Evolutionary conservation across 2,329 filamentous ascomycete species (phyloP), one percentile per base, ranked within the genome.

Genomic region (Lasiodiplodia sp.): DNA sequence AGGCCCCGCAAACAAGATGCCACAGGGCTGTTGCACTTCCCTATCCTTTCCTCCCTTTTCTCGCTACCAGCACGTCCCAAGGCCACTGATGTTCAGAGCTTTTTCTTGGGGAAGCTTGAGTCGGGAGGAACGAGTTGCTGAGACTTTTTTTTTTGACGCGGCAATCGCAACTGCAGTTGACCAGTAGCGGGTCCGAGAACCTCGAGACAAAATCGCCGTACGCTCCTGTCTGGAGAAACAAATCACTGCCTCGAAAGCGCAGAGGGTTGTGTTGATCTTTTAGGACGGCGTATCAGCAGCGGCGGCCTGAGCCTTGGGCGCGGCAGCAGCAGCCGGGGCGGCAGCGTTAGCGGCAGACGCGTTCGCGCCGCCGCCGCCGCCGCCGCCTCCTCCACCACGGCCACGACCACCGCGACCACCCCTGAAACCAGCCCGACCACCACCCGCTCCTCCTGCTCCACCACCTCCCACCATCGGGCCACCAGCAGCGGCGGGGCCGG

Each of bases 341-440:
- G 71, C 57, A 40, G 72, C 62, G 21, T 70, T 21, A 63, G 71
- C 66, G 0, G 70, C 31, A 66, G 21, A n/a, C 7, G 34, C 47
- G 25, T 53, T 55, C 11, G 63, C 37, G 6, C 53, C 21, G 21
- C 31, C 10, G 18, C 38, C 10, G 18, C 38, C 70, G 38, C 60
- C 66, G 65, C 49, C 44, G 12, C 57, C 56, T 44, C 76, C 78
- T 37, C 78, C 76, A 51, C 77, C 73, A 14, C 77, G 75, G 62
- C 77, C 76, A 31, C 79, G 75, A 62, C 78, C 78, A 47, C 78
- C 73, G 18, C 72, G 70, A 37, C 78, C 72, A 14, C 71, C 72
- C 47, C 69, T 60, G 55, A 79, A 79, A 8, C 75, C 74, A 28
- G 77, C 77, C 60, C 77, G 73, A 40, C 75, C 75, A 23, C 40